Percentiles rank a stretch among this genome's conserved stretches.
These are phyloP conservation scores for Candida patagonica DNA, from an alignment of 805 yeast genomes.

Conservation along the genomic window DNA sequence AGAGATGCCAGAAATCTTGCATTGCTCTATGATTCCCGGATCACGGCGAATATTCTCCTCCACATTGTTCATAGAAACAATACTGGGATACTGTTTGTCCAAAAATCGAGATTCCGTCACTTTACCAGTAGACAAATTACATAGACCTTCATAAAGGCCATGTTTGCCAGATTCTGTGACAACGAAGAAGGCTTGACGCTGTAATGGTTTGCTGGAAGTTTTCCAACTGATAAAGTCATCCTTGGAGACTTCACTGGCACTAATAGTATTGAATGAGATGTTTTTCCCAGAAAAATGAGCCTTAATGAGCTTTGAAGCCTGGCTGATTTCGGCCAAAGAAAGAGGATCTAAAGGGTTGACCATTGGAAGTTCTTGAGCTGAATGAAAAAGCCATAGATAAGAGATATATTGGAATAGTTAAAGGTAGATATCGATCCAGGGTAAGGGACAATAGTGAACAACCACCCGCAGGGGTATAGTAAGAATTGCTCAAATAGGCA, in stretches of 20 bases:
- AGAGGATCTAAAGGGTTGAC: constrained; percentile 36
- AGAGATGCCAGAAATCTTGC: constrained; percentile 61
- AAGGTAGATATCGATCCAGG: neutral
- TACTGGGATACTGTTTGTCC: constrained; percentile 63
- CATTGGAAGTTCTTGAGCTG: neutral
- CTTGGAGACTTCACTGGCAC: constrained; percentile 65
- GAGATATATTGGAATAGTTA: neutral
- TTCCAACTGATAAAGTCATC: constrained; percentile 47
- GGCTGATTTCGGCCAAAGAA: constrained; percentile 50
- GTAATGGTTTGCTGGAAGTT: constrained; percentile 36
- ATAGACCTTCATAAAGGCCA: constrained; percentile 65
- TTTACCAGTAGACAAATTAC: constrained; percentile 42
- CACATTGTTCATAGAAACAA: constrained; percentile 59
- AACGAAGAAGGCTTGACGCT: constrained; percentile 59
- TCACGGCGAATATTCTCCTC: constrained; percentile 62
- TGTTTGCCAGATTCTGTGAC: constrained; percentile 46
- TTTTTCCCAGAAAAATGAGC: constrained; percentile 34
- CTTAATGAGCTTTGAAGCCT: constrained; percentile 45
- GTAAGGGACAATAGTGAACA: no score
- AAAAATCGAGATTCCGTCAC: constrained; percentile 40
- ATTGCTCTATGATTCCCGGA: constrained; percentile 63
- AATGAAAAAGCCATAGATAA: neutral
- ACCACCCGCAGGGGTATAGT: no score
- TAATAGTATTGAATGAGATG: constrained; percentile 57
- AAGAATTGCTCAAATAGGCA: no score